Evolutionary conservation across 345 rosid species (phyloP).

Genomic region (Noccaea bulbosa): DNA sequence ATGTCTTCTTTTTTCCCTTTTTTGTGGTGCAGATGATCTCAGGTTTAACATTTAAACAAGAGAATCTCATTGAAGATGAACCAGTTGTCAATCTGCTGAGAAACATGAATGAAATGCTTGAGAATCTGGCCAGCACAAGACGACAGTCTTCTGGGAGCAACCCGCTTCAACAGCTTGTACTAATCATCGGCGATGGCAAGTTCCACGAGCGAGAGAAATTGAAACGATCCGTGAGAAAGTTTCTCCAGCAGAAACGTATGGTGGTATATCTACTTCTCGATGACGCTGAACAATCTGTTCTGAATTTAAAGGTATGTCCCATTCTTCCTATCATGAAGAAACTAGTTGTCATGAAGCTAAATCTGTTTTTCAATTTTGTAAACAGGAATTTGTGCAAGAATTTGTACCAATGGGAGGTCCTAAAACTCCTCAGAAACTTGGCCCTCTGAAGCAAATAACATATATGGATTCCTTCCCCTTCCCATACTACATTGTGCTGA

Average conservation of each 20-base stretch:
- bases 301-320: conserved; percentile 63
- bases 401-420: conserved; percentile 37
- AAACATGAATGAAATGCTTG: conserved; percentile 72
- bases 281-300: conserved; percentile 66
- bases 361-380: not conserved
- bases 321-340: not conserved
- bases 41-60: conserved; percentile 83
- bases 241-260: conserved; percentile 78
- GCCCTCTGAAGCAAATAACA: conserved; percentile 47
- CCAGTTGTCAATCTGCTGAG: conserved; percentile 80
- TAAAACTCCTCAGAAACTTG: conserved; percentile 14
- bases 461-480: conserved; percentile 93
- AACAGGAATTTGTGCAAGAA: conserved; percentile 55
- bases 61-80: conserved; percentile 75
- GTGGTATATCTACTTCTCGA: conserved; percentile 89
- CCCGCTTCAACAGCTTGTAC: conserved; percentile 93
- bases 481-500: conserved; percentile 81
- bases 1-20: not conserved
- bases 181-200: conserved; percentile 86
- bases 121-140: conserved; percentile 63
- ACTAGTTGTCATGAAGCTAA: conserved; percentile 7
- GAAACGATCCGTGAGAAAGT: conserved; percentile 74
- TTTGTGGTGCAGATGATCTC: conserved; percentile 72
- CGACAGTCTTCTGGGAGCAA: conserved; percentile 91
- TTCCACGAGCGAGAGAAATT: conserved; percentile 85